These are phyloP conservation scores for Coemansia sp. DNA, from an alignment of 192 early-diverging fungal species.

Conservation along the genomic window DNA sequence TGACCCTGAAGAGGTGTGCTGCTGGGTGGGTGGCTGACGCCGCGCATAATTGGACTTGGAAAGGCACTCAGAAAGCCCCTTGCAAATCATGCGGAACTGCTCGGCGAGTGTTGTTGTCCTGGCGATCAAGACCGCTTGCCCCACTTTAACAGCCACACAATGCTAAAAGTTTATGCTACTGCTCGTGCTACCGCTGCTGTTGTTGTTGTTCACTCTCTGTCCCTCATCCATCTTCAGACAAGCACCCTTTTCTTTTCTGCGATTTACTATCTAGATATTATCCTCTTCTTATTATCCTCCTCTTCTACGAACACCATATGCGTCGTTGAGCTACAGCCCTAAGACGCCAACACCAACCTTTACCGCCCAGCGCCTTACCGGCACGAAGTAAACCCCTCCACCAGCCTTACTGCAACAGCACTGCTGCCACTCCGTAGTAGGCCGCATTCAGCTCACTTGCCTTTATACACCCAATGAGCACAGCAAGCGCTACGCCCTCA, in stretches of 20 bases:
- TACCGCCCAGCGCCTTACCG: background rate
- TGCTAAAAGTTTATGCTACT: background rate
- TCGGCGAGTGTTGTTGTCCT: too few species aligned
- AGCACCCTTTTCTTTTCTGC: background rate
- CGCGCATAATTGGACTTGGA: background rate
- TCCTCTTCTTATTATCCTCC: background rate
- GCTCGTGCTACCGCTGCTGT: background rate
- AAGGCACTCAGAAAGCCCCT: background rate
- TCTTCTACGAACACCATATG: background rate
- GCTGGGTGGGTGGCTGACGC: constrained; percentile 4
- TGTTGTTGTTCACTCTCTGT: background rate
- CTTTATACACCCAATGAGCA: background rate
- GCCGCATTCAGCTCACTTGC: background rate
- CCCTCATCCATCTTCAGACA: background rate
- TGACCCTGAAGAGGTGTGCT: background rate
- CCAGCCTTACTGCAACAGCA: background rate
- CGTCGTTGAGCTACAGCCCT: background rate
- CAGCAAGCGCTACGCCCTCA: background rate
- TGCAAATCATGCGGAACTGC: too few species aligned
- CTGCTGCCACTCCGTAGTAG: background rate
- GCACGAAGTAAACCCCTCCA: background rate
- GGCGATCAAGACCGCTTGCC: background rate
- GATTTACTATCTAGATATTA: background rate
- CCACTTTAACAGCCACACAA: background rate
- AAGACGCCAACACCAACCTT: background rate